A percentile compares a stretch with the other conserved stretches of the same genome.
phyloP scores from a whole-genome alignment of 306 rosid genomes.

The Cicer bijugum region DNA sequence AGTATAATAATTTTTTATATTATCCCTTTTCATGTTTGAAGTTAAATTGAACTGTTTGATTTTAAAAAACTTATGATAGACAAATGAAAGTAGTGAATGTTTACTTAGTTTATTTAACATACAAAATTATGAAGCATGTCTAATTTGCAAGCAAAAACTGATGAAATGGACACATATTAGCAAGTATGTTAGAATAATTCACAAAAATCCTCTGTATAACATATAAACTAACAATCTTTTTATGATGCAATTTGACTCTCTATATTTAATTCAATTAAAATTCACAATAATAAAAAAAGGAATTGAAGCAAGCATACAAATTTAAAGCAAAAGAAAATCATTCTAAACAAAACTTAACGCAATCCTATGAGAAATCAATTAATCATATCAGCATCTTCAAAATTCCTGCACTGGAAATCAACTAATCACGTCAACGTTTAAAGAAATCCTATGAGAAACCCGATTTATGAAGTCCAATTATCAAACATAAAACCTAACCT shows the following conservation, averaged over 20 bases:
- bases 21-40: background rate
- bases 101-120: constrained; percentile 8
- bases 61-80: constrained; percentile 1
- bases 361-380: no score
- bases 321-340: background rate
- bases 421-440: no score
- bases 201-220: background rate
- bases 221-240: background rate
- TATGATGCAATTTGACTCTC: background rate
- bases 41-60: constrained; percentile 15
- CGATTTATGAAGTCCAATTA: background rate
- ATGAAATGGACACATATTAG: background rate
- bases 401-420: no score
- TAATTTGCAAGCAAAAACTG: background rate
- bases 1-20: background rate
- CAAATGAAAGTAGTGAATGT: constrained; percentile 9
- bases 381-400: no score
- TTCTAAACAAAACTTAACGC: background rate
- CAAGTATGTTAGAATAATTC: background rate
- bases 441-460: no score
- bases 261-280: no score
- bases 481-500: background rate
- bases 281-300: no score
- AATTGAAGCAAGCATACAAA: background rate
- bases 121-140: background rate